These are phyloP conservation scores for Cokeromyces recurvatus DNA, from an alignment of 371 early-diverging fungal species.

Conservation along the genomic window DNA sequence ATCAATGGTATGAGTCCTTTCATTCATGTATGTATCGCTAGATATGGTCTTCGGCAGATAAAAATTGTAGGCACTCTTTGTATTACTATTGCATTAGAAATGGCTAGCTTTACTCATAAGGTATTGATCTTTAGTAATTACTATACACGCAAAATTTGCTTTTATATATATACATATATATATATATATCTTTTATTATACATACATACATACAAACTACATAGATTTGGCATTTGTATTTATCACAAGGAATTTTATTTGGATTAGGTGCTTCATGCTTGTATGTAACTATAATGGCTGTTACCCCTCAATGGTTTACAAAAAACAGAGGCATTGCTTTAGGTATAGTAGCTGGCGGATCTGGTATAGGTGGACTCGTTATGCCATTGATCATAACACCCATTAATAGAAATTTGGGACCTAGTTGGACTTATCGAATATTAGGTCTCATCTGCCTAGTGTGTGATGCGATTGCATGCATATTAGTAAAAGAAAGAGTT, in stretches of 20 bases:
- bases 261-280: constrained; percentile 46
- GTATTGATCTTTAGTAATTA: too few species aligned
- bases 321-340: constrained; percentile 64
- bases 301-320: constrained; percentile 73
- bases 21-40: constrained; percentile 20
- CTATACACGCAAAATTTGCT: too few species aligned
- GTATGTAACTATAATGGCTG: constrained; percentile 24
- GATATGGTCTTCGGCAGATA: constrained; percentile 16
- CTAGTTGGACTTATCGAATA: constrained; percentile 53
- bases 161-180: too few species aligned
- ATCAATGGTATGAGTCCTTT: constrained; percentile 17
- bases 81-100: constrained; percentile 16
- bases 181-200: too few species aligned
- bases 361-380: constrained; percentile 74
- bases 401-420: constrained; percentile 50
- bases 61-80: constrained; percentile 13
- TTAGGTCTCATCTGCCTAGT: constrained; percentile 47
- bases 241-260: constrained; percentile 24
- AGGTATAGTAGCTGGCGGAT: constrained; percentile 71
- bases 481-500: constrained; percentile 35
- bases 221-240: constrained; percentile 26
- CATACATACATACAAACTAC: too few species aligned
- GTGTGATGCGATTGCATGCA: constrained; percentile 26
- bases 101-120: constrained; percentile 29
- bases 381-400: constrained; percentile 59